A percentile compares a stretch with the other conserved stretches of the same genome.
Evolutionary conservation across 1,139 yeast genomes (phyloP).

Genomic region (Pichiaceae sp.): DNA sequence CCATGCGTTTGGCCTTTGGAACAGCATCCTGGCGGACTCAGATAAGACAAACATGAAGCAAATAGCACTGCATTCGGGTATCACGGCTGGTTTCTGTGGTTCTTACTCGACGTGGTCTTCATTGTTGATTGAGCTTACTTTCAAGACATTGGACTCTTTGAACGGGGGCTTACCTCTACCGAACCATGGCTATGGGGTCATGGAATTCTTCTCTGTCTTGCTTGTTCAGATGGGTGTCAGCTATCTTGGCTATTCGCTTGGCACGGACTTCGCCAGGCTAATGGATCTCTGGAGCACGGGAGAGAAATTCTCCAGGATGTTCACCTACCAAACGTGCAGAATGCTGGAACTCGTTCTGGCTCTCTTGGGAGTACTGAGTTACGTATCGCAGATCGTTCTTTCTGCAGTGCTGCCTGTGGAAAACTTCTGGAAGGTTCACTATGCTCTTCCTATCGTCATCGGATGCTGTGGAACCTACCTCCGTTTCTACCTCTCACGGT

Average conservation of each 20-base stretch:
- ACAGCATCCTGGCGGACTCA: slow-evolving; percentile 5
- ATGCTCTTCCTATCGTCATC: slow-evolving; percentile 52
- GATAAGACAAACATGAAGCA: slow-evolving; percentile 27
- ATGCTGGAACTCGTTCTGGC: slow-evolving; percentile 11
- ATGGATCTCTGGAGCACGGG: slow-evolving; percentile 7
- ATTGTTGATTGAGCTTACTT: slow-evolving; percentile 54
- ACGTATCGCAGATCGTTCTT: slow-evolving; percentile 21
- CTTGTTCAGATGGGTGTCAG: slow-evolving; percentile 29
- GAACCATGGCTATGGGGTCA: slow-evolving; percentile 70
- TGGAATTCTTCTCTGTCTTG: slow-evolving; percentile 44
- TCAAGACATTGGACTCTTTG: slow-evolving; percentile 41
- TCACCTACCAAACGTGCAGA: slow-evolving; percentile 7
- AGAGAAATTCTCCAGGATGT: slow-evolving; percentile 2
- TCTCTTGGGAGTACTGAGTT: slow-evolving; percentile 13
- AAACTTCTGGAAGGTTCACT: slow-evolving; percentile 42
- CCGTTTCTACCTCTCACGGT: slow-evolving; percentile 50
- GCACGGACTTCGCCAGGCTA: slow-evolving; percentile 30
- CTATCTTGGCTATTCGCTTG: slow-evolving; percentile 33
- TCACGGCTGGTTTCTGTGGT: slow-evolving; percentile 85
- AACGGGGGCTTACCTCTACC: slow-evolving; percentile 32
- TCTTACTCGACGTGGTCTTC: slow-evolving; percentile 78
- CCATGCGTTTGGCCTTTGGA: slow-evolving; percentile 12
- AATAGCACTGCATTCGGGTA: slow-evolving; percentile 47
- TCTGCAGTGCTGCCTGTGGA: slow-evolving; percentile 16
- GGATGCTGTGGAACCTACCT: slow-evolving; percentile 61